Base-by-base conservation (phyloP, 495 filamentous ascomycete genomes). In the Amorphotheca resinae region DNA sequence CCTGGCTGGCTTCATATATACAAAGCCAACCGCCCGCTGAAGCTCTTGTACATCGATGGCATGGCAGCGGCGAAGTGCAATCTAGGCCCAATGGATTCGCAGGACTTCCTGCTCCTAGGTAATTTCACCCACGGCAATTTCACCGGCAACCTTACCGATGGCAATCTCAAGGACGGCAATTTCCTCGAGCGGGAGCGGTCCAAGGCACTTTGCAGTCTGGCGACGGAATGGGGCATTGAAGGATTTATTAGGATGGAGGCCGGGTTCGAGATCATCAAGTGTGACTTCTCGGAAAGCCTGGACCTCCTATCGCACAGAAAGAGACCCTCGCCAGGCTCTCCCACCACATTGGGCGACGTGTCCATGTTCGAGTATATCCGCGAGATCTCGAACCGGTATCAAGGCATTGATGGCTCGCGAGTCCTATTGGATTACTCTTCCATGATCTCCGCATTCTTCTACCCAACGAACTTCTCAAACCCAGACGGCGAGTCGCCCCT, bases 211-310 rank as follows among this genome's bases (percentile, higher is more conserved):
- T 80, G 78, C 52, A 53, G 55, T 4, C 53, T 77, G 28, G 64
- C 64, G 0, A 56, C 61, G 6, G 42, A 62, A 5, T 80, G 69
- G 71, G 58, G 64, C 0, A 61, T 80, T 28, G 68, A 79, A 34
- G 78, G 78, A 0, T 48, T 81, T 11, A 48, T 82, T 2, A 69
- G 77, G 15, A 80, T 79, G 73, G 78, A 82, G 44, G 69, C 68
- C 25, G 78, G 78, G 0, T 81, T 80, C 39, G 78, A 81, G 57
- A 61, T 82, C 38, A 77, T 82, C 35, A 58, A 78, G n/a, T 82
- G 78, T 53, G 53, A 72, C 26, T 80, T 80, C 40, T 33, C 25
- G 1, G 20, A 39, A 2, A 21, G 37, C 2, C 8, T 39, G 20
- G 37, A 39, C 22, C 6, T 39, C 12, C 18, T 39, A 9, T 39